phyloP scores from a whole-genome alignment of 2,329 filamentous ascomycete species.

The Didymosphaeria variabile region DNA sequence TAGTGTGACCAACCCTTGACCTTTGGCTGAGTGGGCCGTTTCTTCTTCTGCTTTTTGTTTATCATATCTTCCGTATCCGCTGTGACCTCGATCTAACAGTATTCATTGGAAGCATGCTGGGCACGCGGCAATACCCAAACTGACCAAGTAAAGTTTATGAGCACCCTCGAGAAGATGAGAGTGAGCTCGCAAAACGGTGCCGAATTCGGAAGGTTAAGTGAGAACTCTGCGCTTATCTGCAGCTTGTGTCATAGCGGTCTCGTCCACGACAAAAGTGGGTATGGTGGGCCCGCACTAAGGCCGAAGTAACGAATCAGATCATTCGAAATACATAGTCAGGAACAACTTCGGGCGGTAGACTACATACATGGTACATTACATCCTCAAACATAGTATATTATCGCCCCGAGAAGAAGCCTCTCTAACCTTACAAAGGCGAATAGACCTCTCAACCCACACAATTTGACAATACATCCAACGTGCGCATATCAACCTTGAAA shows the following conservation, averaged over 20 bases:
- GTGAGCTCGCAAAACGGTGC: neutral
- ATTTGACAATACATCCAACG: too few relatives aligned
- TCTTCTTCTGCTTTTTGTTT: neutral
- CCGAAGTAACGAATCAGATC: neutral
- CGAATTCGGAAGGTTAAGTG: neutral
- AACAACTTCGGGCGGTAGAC: too few relatives aligned
- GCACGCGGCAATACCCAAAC: neutral
- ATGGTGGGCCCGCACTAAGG: neutral
- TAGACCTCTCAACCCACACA: too few relatives aligned
- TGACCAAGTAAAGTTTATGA: neutral
- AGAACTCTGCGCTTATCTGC: neutral
- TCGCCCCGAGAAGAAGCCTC: too few relatives aligned
- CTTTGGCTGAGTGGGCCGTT: neutral
- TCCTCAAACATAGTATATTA: too few relatives aligned
- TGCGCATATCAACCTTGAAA: too few relatives aligned
- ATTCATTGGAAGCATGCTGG: neutral
- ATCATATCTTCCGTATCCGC: neutral
- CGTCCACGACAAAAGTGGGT: neutral
- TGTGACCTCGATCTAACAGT: neutral
- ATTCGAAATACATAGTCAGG: neutral
- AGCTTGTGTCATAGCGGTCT: neutral
- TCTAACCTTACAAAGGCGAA: too few relatives aligned
- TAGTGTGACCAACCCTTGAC: neutral
- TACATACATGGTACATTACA: too few relatives aligned
- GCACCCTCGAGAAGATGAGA: neutral